Evolutionary conservation across 2,329 filamentous ascomycete species (phyloP).

Genomic region (Cercospora brassicicola): DNA sequence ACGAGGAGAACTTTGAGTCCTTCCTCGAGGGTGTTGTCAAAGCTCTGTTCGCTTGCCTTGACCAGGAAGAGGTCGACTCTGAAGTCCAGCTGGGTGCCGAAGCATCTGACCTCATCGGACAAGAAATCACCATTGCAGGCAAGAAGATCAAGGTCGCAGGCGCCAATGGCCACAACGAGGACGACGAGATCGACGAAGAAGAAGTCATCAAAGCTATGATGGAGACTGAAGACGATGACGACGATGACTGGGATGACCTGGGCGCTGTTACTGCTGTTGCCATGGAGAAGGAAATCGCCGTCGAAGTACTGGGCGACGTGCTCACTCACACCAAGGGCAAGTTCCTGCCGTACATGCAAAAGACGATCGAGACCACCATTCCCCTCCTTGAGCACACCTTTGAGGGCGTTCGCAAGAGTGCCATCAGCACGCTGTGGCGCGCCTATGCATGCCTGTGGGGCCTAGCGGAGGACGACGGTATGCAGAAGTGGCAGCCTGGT

Average conservation of each 20-base stretch:
- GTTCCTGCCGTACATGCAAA: slow-evolving; percentile 82
- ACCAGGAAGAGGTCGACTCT: slow-evolving; percentile 82
- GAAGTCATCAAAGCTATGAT: slow-evolving; percentile 54
- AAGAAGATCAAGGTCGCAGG: slow-evolving; percentile 81
- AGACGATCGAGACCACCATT: slow-evolving; percentile 77
- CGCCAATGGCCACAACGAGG: slow-evolving; percentile 49
- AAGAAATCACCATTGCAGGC: slow-evolving; percentile 74
- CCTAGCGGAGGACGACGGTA: slow-evolving; percentile 75
- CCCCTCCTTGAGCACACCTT: slow-evolving; percentile 85
- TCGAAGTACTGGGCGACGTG: slow-evolving; percentile 91
- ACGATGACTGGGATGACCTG: slow-evolving; percentile 80
- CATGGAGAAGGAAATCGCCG: slow-evolving; percentile 94
- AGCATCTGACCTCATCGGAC: slow-evolving; percentile 70
- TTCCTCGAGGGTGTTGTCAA: slow-evolving; percentile 77
- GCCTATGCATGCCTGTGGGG: slow-evolving; percentile 89
- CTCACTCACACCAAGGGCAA: slow-evolving; percentile 80
- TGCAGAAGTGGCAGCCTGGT: slow-evolving; percentile 83
- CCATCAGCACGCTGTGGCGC: slow-evolving; percentile 87
- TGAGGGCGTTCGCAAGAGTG: slow-evolving; percentile 89
- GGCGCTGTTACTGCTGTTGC: slow-evolving; percentile 84
- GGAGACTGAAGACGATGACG: slow-evolving; percentile 55
- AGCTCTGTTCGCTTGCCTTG: slow-evolving; percentile 78
- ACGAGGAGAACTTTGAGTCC: slow-evolving; percentile 76
- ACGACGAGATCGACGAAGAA: slow-evolving; percentile 61
- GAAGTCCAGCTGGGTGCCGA: slow-evolving; percentile 74